Conservation (phyloP, 177 flowering plant genomes). For the Vitis hybrid region DNA sequence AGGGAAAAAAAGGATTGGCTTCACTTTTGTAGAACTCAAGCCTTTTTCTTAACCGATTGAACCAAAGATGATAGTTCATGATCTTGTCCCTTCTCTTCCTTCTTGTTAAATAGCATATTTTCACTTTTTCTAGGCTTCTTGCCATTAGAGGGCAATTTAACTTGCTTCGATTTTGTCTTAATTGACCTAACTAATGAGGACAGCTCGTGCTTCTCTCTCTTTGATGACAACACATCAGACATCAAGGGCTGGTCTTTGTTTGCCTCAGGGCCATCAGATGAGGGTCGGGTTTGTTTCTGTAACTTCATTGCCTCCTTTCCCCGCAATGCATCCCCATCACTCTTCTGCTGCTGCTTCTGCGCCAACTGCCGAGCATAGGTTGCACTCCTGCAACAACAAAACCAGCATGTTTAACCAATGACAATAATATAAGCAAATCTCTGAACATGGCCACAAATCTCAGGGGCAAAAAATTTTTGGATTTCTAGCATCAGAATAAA, state of each 20-base stretch:
- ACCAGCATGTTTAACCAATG: neutral
- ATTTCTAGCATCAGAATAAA: neutral
- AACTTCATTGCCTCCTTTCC: conserved; percentile 8
- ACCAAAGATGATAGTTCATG: conserved; percentile 20
- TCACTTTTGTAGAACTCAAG: neutral
- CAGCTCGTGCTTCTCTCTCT: conserved; percentile 51
- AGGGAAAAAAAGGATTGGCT: too few species aligned
- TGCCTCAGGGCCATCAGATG: conserved; percentile 12
- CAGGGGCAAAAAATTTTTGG: too few species aligned
- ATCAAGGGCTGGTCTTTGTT: conserved; percentile 16
- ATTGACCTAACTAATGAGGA: conserved; percentile 50
- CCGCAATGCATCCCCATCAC: conserved; percentile 10
- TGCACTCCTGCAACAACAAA: conserved; percentile 70
- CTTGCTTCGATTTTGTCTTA: conserved; percentile 58
- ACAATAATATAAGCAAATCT: neutral
- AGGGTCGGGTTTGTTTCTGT: conserved; percentile 8
- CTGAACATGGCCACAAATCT: too few species aligned
- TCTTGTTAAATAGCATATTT: conserved; percentile 3
- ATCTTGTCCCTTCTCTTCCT: conserved; percentile 12
- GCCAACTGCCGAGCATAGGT: conserved; percentile 62
- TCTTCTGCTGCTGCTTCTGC: conserved; percentile 44
- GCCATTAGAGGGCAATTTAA: conserved; percentile 18
- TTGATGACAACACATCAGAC: conserved; percentile 20
- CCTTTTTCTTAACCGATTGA: conserved; percentile 19
- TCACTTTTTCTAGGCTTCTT: conserved; percentile 18